phyloP scores from a whole-genome alignment of 2,329 filamentous ascomycete genomes.

The Pseudocercospora pini-densiflorae region DNA sequence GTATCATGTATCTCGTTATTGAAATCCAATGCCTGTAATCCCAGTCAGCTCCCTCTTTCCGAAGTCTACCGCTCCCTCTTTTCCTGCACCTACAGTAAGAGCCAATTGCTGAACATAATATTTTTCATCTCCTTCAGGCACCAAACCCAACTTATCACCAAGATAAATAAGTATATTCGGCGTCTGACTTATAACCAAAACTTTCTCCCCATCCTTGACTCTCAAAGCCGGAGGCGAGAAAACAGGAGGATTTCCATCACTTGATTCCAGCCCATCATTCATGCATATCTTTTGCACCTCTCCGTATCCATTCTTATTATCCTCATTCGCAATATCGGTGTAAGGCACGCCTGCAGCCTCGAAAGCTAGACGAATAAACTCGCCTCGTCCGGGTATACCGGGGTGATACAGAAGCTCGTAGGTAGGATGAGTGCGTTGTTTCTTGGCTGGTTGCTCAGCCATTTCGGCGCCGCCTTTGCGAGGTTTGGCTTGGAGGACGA shows the following conservation, averaged over 20 bases:
- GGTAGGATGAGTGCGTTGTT: slow-evolving; percentile 33
- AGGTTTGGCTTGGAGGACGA: slow-evolving; percentile 5
- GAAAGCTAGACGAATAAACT: slow-evolving; percentile 73
- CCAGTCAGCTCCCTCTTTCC: neutral
- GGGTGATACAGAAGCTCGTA: slow-evolving; percentile 66
- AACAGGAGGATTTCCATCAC: slow-evolving; percentile 63
- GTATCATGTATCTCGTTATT: slow-evolving; percentile 75
- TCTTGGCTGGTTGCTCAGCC: slow-evolving; percentile 23
- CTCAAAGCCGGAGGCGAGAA: slow-evolving; percentile 70
- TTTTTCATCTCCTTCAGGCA: slow-evolving; percentile 54
- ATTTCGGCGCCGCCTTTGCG: slow-evolving; percentile 3
- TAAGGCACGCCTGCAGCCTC: slow-evolving; percentile 71
- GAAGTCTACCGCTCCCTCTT: neutral
- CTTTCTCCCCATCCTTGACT: slow-evolving; percentile 51
- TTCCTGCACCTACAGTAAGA: slow-evolving; percentile 55
- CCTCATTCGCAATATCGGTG: slow-evolving; percentile 61
- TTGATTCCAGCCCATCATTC: slow-evolving; percentile 41
- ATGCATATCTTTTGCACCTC: slow-evolving; percentile 56
- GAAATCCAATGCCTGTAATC: slow-evolving; percentile 64
- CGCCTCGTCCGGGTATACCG: slow-evolving; percentile 71
- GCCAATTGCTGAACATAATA: slow-evolving; percentile 67
- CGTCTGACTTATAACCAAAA: slow-evolving; percentile 69
- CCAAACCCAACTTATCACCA: slow-evolving; percentile 63
- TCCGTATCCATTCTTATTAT: slow-evolving; percentile 54
- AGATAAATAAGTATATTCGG: slow-evolving; percentile 76